Conservation (phyloP, 139 green algal species). For the Parachlorella kessleri region DNA sequence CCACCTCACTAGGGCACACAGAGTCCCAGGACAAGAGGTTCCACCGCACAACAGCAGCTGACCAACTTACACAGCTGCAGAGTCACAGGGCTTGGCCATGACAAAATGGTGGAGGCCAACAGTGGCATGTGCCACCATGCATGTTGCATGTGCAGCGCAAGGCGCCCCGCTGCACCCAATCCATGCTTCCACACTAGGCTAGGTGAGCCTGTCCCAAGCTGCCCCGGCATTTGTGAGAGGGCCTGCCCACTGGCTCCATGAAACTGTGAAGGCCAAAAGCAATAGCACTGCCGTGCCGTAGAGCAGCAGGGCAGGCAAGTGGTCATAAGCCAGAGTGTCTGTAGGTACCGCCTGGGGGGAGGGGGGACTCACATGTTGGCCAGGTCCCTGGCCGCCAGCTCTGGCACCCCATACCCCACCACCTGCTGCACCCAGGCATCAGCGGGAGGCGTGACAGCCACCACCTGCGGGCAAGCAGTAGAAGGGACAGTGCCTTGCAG, state of each 20-base stretch:
- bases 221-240: too few species aligned
- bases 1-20: not conserved
- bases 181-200: too few species aligned
- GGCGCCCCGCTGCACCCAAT: not conserved
- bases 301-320: too few species aligned
- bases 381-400: slow-evolving; percentile 11
- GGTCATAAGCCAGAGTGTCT: too few species aligned
- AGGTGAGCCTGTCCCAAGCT: too few species aligned
- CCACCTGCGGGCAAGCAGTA: not conserved
- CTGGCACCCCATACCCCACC: slow-evolving; percentile 23
- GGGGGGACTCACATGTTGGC: slow-evolving; percentile 30
- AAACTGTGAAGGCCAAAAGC: too few species aligned
- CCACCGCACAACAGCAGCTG: not conserved
- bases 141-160: not conserved
- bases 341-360: not conserved
- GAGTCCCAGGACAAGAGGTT: too few species aligned
- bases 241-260: too few species aligned
- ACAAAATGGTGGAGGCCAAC: not conserved
- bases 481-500: too few species aligned
- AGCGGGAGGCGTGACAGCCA: not conserved
- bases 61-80: not conserved
- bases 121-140: not conserved
- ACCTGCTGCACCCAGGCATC: slow-evolving; percentile 20
- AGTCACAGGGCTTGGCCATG: not conserved
- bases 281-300: too few species aligned